Base-by-base conservation (phyloP, 495 filamentous ascomycete species). In the Xylaria curta region DNA sequence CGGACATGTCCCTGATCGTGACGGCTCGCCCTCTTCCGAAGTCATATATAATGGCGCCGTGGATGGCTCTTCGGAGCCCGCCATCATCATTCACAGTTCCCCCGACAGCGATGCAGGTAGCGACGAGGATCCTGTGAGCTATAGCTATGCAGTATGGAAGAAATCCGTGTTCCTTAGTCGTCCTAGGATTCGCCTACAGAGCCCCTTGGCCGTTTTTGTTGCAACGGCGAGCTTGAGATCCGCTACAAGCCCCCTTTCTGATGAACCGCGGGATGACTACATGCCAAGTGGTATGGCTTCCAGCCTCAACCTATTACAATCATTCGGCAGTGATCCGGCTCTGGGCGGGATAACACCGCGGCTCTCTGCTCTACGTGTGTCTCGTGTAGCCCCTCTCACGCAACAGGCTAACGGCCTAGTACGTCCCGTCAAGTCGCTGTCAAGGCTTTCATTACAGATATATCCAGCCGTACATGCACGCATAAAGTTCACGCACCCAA, bases 391-490 rank as follows among this genome's bases (percentile, higher is more conserved):
- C 17, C 93, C 92, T 21, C 74, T 80, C 9, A 85, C 84, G 0
- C 77, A 78, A 10, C 81, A 83, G 82, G 85, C 72, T 81, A 89
- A 75, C 84, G 89, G 80, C 62, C 77, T 74, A 80, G 84, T 71
- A 84, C 89, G 77, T 83, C 85, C 89, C 15, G 86, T 92, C 69
- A 90, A 89, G 68, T 89, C 89, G 36, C 82, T 92, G 17, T 88
- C 88, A 70, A 90, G 86, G 73, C 87, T 91, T 71, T 86, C 89
- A 13, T 88, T 94, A 61, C 90, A 89, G 68, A 88, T 95, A 68
- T 91, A 90, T 58, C 94, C 95, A 17, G 90, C 92, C 4, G 89
- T 95, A n/a, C 93, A 94, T 79, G 92, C 93, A 31, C 89, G 93
- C 36, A 89, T 97, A 61, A 87, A 93, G 40, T 97, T 97, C 78